Evolutionary conservation across 805 yeast species (phyloP).

Genomic region (Nakazawaea wickerhamii): DNA sequence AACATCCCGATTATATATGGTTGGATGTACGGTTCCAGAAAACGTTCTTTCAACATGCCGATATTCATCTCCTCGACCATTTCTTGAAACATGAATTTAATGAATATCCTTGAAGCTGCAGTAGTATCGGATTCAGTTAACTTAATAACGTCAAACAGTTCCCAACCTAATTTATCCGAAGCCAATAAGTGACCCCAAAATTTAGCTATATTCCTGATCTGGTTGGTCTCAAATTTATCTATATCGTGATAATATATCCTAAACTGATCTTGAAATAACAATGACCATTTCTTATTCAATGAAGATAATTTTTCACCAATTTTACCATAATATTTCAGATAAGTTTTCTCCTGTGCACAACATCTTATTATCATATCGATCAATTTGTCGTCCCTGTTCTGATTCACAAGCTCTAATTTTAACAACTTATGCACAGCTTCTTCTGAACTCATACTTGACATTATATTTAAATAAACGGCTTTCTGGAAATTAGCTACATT

Average conservation of each 20-base stretch:
- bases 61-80: slow-evolving; percentile 73
- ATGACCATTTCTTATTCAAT: slow-evolving; percentile 50
- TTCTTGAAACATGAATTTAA: slow-evolving; percentile 77
- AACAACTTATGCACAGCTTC: slow-evolving; percentile 88
- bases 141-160: slow-evolving; percentile 45
- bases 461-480: slow-evolving; percentile 71
- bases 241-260: slow-evolving; percentile 47
- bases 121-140: slow-evolving; percentile 70
- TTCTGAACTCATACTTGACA: slow-evolving; percentile 87
- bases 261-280: slow-evolving; percentile 49
- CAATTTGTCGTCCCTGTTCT: slow-evolving; percentile 41
- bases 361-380: slow-evolving; percentile 73
- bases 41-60: slow-evolving; percentile 38
- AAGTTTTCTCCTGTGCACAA: slow-evolving; percentile 81
- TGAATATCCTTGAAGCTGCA: slow-evolving; percentile 74
- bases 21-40: slow-evolving; percentile 47
- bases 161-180: slow-evolving; percentile 62
- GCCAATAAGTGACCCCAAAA: slow-evolving; percentile 84
- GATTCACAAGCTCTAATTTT: slow-evolving; percentile 37
- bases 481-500: slow-evolving; percentile 63
- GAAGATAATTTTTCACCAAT: slow-evolving; percentile 62
- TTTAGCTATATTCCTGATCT: slow-evolving; percentile 72
- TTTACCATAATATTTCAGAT: slow-evolving; percentile 79
- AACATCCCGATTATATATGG: slow-evolving; percentile 54
- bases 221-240: slow-evolving; percentile 66